Evolutionary conservation across 2,329 filamentous ascomycete genomes (phyloP), one percentile per base, ranked within the genome.

Genomic region (Westerdykella aurantiaca): DNA sequence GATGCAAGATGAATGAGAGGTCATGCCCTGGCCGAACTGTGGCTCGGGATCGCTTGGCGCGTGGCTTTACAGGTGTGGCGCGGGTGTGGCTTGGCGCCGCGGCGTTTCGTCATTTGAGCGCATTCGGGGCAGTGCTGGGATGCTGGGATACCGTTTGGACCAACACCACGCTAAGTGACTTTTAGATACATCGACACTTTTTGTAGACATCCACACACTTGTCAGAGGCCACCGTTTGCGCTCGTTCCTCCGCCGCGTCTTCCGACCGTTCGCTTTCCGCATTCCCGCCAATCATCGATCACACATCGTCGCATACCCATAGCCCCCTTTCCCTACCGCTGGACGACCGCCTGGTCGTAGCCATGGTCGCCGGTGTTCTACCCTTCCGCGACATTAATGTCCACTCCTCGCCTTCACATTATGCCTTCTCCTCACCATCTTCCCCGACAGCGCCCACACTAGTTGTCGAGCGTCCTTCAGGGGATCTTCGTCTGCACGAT

Each of bases 331-430:
- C 25, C 25, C 25, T 29, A 5, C 25, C 25, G 7, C 25, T 29
- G 4, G 25, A 29, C 25, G 25, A 29, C 25, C 25, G 25, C 25
- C 25, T 4, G 25, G 25, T 35, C 33, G n/a, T 35, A 23, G 25
- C 45, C 43, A 81, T 78, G 77, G 72, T 71, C 51, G 25, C 25
- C 25, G 66, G 69, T 44, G 67, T 71, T 43, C 73, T 84, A 44
- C 93, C 91, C 17, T 98, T 90, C 71, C 82, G 91, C 65, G 93
- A 98, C 75, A 94, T 97, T 75, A 98, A 97, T 69, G 82, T 98
- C 68, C 89, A 95, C 70, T 86, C 89, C 53, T 89, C 91, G 41
- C 78, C 87, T 58, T 88, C 91, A 59, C 85, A 93, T 65, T 98
- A 98, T 76, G 88, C 89, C 58, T 98, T 98, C 70, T 90, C 88